Evolutionary conservation across 1,284 basidiomycete species (phyloP).

Genomic region (Irpex sp.): DNA sequence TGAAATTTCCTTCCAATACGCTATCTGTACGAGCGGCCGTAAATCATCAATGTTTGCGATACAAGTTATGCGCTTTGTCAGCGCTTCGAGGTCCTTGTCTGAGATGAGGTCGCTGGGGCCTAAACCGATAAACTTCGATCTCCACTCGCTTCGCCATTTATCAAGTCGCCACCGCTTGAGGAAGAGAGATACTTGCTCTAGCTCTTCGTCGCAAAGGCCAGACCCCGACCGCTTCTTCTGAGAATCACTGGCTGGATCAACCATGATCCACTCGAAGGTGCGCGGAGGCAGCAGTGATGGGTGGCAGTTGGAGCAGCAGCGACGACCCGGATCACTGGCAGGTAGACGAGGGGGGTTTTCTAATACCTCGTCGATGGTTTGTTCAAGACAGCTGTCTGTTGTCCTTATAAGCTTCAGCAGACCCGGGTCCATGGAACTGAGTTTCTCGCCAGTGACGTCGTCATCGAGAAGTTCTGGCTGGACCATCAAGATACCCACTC

Average conservation of each 20-base stretch:
- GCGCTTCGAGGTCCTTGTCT: neutral
- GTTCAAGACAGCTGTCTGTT: neutral
- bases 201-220: neutral
- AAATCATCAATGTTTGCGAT: neutral
- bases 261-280: neutral
- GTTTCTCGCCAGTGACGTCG: neutral
- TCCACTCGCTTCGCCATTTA: neutral
- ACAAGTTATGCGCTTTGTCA: neutral
- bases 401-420: neutral
- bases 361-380: neutral
- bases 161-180: neutral
- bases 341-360: neutral
- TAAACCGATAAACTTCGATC: neutral
- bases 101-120: neutral
- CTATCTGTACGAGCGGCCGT: neutral
- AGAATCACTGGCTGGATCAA: neutral
- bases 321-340: no score
- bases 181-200: neutral
- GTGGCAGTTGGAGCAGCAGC: conserved; percentile 1
- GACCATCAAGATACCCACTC: neutral
- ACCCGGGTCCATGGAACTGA: neutral
- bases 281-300: neutral
- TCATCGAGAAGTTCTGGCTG: neutral
- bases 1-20: no score
- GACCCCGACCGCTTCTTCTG: neutral